These are phyloP conservation scores for Pharnaceum exiguum DNA, from an alignment of 148 eudicot genomes.

Conservation along the genomic window DNA sequence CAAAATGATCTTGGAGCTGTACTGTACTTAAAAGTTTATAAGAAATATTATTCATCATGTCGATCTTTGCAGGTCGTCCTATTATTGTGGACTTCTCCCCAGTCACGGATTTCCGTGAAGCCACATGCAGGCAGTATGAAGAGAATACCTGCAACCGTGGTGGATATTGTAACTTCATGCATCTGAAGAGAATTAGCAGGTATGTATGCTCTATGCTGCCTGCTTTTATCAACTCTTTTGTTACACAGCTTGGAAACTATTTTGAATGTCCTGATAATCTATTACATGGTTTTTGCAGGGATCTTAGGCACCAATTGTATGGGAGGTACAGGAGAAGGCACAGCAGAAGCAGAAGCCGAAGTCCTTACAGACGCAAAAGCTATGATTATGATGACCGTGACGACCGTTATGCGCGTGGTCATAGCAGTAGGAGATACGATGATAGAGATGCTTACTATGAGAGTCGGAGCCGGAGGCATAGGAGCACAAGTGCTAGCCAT, in stretches of 20 bases:
- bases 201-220: background rate
- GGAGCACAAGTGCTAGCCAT: slow-evolving; percentile 54
- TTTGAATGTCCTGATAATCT: too few relatives aligned
- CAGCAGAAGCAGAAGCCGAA: slow-evolving; percentile 65
- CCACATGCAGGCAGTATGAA: slow-evolving; percentile 93
- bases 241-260: background rate
- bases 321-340: slow-evolving; percentile 56
- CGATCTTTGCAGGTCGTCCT: slow-evolving; percentile 70
- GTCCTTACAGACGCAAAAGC: slow-evolving; percentile 73
- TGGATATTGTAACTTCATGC: slow-evolving; percentile 97
- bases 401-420: slow-evolving; percentile 56
- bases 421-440: slow-evolving; percentile 64
- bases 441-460: slow-evolving; percentile 65
- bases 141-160: slow-evolving; percentile 93
- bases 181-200: slow-evolving; percentile 84
- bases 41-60: too few relatives aligned
- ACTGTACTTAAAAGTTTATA: too few relatives aligned
- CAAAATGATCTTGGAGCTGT: background rate
- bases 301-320: slow-evolving; percentile 63
- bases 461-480: slow-evolving; percentile 58
- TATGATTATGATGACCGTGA: slow-evolving; percentile 84
- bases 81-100: slow-evolving; percentile 95
- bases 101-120: slow-evolving; percentile 97
- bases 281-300: slow-evolving; percentile 26
- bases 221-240: background rate